Evolutionary conservation across 495 filamentous ascomycete species (phyloP).

Genomic region (Penicillium manginii): DNA sequence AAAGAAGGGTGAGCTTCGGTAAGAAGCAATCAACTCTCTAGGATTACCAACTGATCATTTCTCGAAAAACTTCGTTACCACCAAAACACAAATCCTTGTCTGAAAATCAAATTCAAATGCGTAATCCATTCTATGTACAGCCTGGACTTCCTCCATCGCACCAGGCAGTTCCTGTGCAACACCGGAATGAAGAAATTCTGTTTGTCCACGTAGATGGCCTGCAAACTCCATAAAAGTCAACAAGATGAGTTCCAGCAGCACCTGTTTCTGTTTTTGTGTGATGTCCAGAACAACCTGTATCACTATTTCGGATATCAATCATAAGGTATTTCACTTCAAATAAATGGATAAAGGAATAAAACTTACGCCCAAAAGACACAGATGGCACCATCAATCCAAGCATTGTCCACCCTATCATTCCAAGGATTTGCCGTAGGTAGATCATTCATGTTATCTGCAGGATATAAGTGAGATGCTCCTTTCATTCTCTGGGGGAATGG

Average conservation of each 20-base stretch:
- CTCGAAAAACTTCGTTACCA: too few relatives aligned
- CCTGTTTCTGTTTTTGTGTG: slow-evolving; percentile 1
- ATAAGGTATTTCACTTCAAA: background rate
- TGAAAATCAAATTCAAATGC: too few relatives aligned
- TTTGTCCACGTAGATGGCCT: background rate
- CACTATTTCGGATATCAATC: background rate
- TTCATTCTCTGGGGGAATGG: background rate
- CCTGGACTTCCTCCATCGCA: background rate
- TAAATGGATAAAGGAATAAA: background rate
- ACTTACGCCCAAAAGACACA: slow-evolving; percentile 1
- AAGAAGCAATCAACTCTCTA: too few relatives aligned
- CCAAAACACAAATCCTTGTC: too few relatives aligned
- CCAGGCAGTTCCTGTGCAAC: background rate
- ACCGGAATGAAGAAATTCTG: background rate
- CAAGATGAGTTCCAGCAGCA: slow-evolving; percentile 2
- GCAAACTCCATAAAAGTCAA: background rate
- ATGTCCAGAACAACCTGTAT: background rate
- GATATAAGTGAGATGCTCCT: background rate
- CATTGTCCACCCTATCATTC: background rate
- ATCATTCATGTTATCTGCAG: background rate
- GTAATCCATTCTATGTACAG: background rate
- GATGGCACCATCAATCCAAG: background rate
- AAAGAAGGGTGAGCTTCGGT: too few relatives aligned
- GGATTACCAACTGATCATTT: too few relatives aligned
- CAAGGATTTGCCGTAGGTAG: background rate